Evolutionary conservation across 208 protist genomes (phyloP).

Genomic region (Acanthamoeba lenticulata): DNA sequence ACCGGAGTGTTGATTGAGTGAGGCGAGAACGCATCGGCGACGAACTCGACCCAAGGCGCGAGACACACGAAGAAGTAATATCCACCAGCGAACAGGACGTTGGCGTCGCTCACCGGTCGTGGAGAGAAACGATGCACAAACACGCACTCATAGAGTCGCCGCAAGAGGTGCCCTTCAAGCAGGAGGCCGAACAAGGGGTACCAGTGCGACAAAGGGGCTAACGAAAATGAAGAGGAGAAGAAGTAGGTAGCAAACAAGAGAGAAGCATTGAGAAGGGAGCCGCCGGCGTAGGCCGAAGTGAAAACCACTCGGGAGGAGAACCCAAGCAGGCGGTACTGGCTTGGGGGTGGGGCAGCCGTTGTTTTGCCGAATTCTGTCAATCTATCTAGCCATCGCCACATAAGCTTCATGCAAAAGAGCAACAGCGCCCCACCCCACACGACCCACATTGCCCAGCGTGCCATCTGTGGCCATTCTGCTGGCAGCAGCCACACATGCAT

Average conservation of each 20-base stretch:
- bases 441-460: neutral
- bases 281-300: neutral
- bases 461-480: too few relatives aligned
- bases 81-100: neutral
- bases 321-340: neutral
- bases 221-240: neutral
- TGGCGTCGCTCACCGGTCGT: constrained; percentile 3
- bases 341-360: neutral
- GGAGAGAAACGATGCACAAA: neutral
- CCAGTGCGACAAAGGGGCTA: neutral
- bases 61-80: constrained; percentile 29
- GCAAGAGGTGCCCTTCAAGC: neutral
- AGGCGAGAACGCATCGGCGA: neutral
- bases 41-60: neutral
- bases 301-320: neutral
- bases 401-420: neutral
- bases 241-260: neutral
- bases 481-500: too few relatives aligned
- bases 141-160: constrained; percentile 2
- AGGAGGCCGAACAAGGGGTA: neutral
- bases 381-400: neutral
- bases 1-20: neutral
- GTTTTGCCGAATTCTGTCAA: neutral
- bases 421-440: constrained; percentile 1
- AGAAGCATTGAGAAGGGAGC: neutral